Conservation (phyloP, 2,329 filamentous ascomycete genomes). For the Colletotrichum theobromicola region DNA sequence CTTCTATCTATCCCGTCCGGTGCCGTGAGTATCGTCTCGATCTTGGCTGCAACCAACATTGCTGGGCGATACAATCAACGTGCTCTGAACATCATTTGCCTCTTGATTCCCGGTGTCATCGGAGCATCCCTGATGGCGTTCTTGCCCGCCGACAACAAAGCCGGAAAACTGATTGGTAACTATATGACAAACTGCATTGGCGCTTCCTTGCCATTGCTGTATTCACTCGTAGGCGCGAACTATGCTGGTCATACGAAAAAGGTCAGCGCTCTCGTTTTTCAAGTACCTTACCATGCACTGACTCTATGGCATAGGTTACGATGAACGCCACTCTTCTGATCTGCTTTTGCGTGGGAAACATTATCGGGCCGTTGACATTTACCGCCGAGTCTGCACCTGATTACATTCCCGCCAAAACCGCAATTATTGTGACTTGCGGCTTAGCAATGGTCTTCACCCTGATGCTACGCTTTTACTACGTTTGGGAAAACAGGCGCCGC, state of each 20-base stretch:
- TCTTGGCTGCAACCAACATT: constrained; percentile 62
- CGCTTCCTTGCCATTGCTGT: constrained; percentile 68
- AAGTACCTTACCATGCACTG: background rate
- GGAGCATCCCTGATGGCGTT: constrained; percentile 62
- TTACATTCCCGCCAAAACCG: constrained; percentile 62
- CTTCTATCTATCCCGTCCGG: constrained; percentile 73
- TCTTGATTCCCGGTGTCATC: constrained; percentile 42
- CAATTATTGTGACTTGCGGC: constrained; percentile 60
- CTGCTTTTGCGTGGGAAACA: constrained; percentile 55
- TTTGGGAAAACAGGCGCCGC: constrained; percentile 6
- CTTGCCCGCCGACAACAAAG: constrained; percentile 46
- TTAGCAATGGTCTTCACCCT: constrained; percentile 3
- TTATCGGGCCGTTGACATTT: constrained; percentile 71
- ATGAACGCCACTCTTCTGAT: constrained; percentile 51
- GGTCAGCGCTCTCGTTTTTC: background rate
- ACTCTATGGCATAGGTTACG: constrained; percentile 39
- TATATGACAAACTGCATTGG: constrained; percentile 72
- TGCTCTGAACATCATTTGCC: constrained; percentile 52
- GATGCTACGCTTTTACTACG: constrained; percentile 5
- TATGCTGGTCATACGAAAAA: constrained; percentile 73
- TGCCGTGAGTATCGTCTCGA: constrained; percentile 62
- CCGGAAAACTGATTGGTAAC: constrained; percentile 62
- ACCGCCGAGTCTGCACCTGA: constrained; percentile 59
- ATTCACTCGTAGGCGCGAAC: constrained; percentile 73
- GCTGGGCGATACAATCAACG: constrained; percentile 54